Base-by-base conservation (phyloP, 371 early-diverging fungal species). In the Mortierella sp. region DNA sequence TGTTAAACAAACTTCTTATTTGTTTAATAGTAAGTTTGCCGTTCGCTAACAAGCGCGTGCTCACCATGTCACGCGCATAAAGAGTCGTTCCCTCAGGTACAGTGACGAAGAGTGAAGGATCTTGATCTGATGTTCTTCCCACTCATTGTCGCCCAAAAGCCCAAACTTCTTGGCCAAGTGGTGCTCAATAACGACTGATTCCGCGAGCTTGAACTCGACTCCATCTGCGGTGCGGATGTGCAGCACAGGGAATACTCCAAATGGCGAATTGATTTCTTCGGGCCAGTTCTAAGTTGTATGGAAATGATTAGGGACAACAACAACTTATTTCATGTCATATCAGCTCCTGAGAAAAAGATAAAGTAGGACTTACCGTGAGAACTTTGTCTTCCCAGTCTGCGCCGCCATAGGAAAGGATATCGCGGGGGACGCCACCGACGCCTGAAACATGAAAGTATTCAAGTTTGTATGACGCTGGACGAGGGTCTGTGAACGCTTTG, bases 51-150 rank as follows among this genome's bases (percentile, higher is more conserved):
- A 10, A 51, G 28, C 8, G 26, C 32, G 1, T 8, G 1, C 28
- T 63, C 71, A 76, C 77, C 79, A 78, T 14, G 71, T 74, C 35
- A 70, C 71, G 12, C 79, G 70, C 68, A 55, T 68, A 32, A 37
- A 28, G 24, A 71, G 40, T 40, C 79, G 66, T 32, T 78, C 79
- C n/a, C 79, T 73, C 10, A 78, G 40, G 26, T 60, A 74, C n/a
- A 60, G 20, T 26, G 67, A 63, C 22, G 70, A 70, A 3, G 74
- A 78, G 64, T 74, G 45, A 8, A 74, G 66, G 47, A 64, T 64
- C 71, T 70, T 78, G 64, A 78, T 78, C 49, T 62, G 65, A 30
- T 63, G 79, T 32, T 70, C 75, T 40, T 78, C 79, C 79, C 79
- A 78, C 12, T 62, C 74, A 43, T 78, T 78, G 12, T 78, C 67